A percentile compares a stretch with the other conserved stretches of the same genome.
These are phyloP conservation scores for Solanum piurae DNA, from an alignment of 257 asterid species.

Conservation along the genomic window DNA sequence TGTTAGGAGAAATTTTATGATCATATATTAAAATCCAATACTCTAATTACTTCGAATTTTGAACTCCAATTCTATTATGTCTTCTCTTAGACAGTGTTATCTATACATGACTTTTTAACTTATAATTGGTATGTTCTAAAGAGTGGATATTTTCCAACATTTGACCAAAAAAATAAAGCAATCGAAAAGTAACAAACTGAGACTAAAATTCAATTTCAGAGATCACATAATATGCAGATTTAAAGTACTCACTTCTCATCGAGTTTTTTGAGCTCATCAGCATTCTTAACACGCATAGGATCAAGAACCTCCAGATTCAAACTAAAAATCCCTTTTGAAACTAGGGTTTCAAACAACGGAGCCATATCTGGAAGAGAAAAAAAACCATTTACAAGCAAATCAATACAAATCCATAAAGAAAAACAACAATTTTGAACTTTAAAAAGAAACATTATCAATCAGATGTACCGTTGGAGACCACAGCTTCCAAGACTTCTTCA, in stretches of 20 bases:
- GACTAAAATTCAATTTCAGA: background rate
- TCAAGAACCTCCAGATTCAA: conserved; percentile 65
- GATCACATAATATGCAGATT: background rate
- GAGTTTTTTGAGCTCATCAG: conserved; percentile 57
- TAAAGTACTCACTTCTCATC: conserved; percentile 58
- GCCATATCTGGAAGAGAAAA: conserved; percentile 48
- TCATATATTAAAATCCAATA: background rate
- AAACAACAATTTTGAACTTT: background rate
- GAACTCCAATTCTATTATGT: background rate
- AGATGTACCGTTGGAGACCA: conserved; percentile 55
- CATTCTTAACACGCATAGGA: conserved; percentile 58
- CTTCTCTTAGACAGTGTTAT: background rate
- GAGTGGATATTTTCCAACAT: background rate
- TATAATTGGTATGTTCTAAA: background rate
- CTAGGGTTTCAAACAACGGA: conserved; percentile 74
- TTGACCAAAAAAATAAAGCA: background rate
- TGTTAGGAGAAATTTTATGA: background rate
- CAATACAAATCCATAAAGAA: background rate
- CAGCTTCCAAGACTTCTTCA: conserved; percentile 66
- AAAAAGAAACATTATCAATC: background rate
- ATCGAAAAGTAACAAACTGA: background rate
- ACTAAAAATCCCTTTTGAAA: conserved; percentile 37
- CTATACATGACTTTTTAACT: background rate
- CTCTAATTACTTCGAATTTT: background rate
- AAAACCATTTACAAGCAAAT: background rate